Evolutionary conservation across 2,329 filamentous ascomycete species (phyloP), one percentile per base, ranked within the genome.

Genomic region (Teratosphaeria nubilosa): DNA sequence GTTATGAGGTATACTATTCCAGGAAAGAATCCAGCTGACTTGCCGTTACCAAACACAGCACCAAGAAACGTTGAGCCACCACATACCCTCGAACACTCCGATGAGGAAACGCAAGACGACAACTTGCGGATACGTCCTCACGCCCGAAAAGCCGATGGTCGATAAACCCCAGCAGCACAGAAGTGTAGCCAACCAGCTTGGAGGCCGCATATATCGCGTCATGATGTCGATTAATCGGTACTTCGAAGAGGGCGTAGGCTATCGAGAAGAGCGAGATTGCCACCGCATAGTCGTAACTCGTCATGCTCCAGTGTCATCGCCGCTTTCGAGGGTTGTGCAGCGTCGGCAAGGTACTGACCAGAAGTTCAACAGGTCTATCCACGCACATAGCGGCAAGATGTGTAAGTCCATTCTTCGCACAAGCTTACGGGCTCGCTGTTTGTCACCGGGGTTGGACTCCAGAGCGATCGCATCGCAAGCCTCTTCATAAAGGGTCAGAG

Each of bases 301-400:
- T 82, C 80, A 87, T 86, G 61, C 76, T n/a, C n/a, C 64, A 1
- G 85, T 78, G 71, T 86, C 83, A 69, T 88, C 75, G 51, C 77
- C 69, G 0, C 80, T 80, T 13, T 81, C 76, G 27, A 30, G 27
- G 27, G 27, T 30, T 4, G 27, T 30, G 27, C 27, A 30, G 27
- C 27, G 27, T 30, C 27, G 27, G 27, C 11, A 78, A 73, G 67
- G 88, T 88, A 62, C 88, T 77, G 22, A 87, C 82, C 50, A 51
- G 50, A 25, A 51, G 50, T 51, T 51, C 20, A 51, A 14, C 11
- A 51, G 50, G 25, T 51, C 9, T 11, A 51, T 51, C 50, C 50
- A 51, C 11, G 50, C 50, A 20, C 50, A 51, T 24, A 22, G 20
- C 20, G 50, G 50, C 11, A 51, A 13, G 11, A 22, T 51, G 20